phyloP scores from a whole-genome alignment of 1,284 basidiomycete genomes.

The Marasmius oreades region DNA sequence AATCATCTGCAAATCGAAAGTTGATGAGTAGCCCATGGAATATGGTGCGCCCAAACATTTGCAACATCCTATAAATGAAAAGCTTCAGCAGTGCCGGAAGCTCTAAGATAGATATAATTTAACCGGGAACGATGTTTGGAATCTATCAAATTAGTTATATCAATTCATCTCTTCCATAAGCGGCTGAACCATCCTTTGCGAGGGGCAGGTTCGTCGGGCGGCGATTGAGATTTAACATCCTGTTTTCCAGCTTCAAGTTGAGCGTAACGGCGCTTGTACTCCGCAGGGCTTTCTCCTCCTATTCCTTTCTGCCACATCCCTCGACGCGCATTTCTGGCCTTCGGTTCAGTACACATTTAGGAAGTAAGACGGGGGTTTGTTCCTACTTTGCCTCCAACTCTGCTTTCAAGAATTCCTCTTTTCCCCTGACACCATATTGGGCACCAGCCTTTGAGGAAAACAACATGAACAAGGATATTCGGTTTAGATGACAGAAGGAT shows the following conservation, averaged over 20 bases:
- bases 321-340: slow-evolving; percentile 43
- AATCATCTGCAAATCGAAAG: no score
- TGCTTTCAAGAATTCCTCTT: slow-evolving; percentile 55
- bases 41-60: no score
- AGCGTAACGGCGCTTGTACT: slow-evolving; percentile 73
- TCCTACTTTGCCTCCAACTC: slow-evolving; percentile 70
- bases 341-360: not conserved
- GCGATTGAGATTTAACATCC: not conserved
- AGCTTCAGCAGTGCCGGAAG: no score
- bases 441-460: slow-evolving; percentile 50
- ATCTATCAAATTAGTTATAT: not conserved
- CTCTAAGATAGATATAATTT: no score
- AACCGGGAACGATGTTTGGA: no score
- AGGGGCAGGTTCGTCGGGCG: not conserved
- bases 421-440: slow-evolving; percentile 69
- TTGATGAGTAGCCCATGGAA: no score
- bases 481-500: not conserved
- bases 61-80: no score
- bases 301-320: slow-evolving; percentile 74
- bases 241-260: slow-evolving; percentile 18
- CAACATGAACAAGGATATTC: not conserved
- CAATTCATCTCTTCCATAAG: not conserved
- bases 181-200: not conserved
- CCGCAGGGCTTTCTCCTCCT: slow-evolving; percentile 64
- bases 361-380: not conserved